Percentiles rank a stretch among this genome's conserved stretches.
Conservation (phyloP, 2,329 filamentous ascomycete genomes). For the Chaetomiaceae sp. region DNA sequence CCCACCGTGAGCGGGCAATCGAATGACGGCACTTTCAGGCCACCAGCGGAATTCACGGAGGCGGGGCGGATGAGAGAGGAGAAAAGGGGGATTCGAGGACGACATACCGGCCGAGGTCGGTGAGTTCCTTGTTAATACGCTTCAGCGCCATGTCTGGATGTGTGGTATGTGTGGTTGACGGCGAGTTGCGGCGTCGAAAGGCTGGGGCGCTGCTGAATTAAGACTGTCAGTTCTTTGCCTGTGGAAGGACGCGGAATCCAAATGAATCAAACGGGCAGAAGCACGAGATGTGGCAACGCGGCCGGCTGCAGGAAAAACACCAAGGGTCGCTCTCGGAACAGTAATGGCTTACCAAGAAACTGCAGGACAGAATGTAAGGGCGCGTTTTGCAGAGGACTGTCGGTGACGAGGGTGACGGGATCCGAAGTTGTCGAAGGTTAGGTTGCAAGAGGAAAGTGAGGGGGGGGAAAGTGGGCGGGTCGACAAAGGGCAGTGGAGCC, state of each 20-base stretch:
- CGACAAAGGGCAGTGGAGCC: conserved; percentile 25
- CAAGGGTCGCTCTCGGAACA: not conserved
- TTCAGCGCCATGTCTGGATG: conserved; percentile 69
- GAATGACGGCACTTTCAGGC: conserved; percentile 18
- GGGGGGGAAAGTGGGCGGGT: conserved; percentile 20
- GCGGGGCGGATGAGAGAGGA: conserved; percentile 17
- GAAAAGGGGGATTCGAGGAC: conserved; percentile 18
- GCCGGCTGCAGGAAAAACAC: not conserved
- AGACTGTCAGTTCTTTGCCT: conserved; percentile 22
- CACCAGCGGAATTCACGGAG: conserved; percentile 18
- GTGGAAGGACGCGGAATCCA: conserved; percentile 27
- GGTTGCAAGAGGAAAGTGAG: conserved; percentile 25
- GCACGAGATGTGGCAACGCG: conserved; percentile 8
- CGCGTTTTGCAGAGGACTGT: conserved; percentile 10
- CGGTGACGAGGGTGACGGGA: conserved; percentile 18
- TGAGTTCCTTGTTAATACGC: conserved; percentile 92
- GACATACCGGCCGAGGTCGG: conserved; percentile 80
- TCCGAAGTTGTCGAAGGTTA: conserved; percentile 21
- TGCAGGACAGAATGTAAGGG: conserved; percentile 2
- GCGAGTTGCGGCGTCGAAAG: conserved; percentile 19
- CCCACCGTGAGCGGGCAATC: conserved; percentile 22
- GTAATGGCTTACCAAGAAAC: conserved; percentile 20
- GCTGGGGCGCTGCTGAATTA: conserved; percentile 22
- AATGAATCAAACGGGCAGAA: conserved; percentile 45
- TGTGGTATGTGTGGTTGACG: conserved; percentile 23